Percentiles rank a stretch among this genome's conserved stretches.
Conservation (phyloP, 805 yeast genomes). For the Vanderwaltozyma yarrowii region DNA sequence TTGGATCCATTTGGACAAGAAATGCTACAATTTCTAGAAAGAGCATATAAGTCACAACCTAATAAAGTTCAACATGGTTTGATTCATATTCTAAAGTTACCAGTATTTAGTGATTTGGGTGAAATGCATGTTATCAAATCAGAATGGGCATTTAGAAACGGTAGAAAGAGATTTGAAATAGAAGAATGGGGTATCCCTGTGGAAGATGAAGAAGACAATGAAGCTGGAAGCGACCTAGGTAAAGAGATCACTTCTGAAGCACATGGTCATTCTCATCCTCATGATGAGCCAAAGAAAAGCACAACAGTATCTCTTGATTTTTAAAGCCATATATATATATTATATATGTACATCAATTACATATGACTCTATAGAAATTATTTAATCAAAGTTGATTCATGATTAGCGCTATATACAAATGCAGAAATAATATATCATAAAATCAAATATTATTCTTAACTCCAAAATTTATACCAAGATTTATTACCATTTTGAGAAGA, state of each 20-base stretch:
- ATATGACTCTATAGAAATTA: neutral
- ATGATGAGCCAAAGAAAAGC: conserved; percentile 2
- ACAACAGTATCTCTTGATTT: conserved; percentile 11
- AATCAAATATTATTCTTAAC: no score
- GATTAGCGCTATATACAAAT: no score
- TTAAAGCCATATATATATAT: no score
- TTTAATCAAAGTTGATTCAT: no score
- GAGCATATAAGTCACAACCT: conserved; percentile 52
- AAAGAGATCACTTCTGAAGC: neutral
- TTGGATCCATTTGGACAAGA: conserved; percentile 76
- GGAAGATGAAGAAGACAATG: conserved; percentile 54
- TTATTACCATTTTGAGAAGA: neutral
- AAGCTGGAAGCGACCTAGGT: neutral
- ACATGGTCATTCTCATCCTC: conserved; percentile 5
- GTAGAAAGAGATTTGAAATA: conserved; percentile 72
- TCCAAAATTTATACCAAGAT: conserved; percentile 3
- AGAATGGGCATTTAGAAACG: conserved; percentile 81
- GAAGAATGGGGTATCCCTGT: conserved; percentile 98
- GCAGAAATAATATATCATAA: no score
- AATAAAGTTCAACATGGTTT: conserved; percentile 77
- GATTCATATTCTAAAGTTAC: conserved; percentile 63
- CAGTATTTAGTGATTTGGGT: conserved; percentile 59
- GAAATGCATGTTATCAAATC: conserved; percentile 63
- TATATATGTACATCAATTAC: no score
- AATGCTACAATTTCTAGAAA: conserved; percentile 54